Conservation (phyloP, 2,329 filamentous ascomycete genomes). For the Penicillium sp. region DNA sequence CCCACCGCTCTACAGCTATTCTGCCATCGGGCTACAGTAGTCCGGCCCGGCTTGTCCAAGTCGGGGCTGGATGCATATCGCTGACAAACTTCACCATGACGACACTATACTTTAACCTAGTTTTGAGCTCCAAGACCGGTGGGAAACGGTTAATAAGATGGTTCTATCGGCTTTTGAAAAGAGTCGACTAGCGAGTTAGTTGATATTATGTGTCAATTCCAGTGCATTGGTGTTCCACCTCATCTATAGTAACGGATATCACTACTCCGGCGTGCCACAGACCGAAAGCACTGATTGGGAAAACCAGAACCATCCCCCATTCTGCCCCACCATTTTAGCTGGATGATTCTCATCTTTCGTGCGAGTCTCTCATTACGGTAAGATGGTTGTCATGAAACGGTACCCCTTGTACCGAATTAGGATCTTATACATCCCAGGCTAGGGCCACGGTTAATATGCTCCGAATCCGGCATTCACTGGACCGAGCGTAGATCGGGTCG, state of each 20-base stretch:
- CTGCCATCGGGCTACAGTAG: conserved; percentile 31
- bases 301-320: conserved; percentile 22
- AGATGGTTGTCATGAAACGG: not conserved
- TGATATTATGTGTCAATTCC: not conserved
- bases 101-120: conserved; percentile 9
- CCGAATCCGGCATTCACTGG: conserved; percentile 26
- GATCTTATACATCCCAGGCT: not conserved
- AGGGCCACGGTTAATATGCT: conserved; percentile 18
- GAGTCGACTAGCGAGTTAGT: not conserved
- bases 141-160: not conserved
- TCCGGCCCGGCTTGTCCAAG: conserved; percentile 23
- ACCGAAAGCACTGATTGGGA: conserved; percentile 36
- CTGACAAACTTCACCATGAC: conserved; percentile 27
- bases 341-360: conserved; percentile 13
- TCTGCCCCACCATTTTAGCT: conserved; percentile 23
- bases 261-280: conserved; percentile 23
- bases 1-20: not conserved
- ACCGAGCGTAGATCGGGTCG: conserved; percentile 17
- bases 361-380: conserved; percentile 6
- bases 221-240: not conserved
- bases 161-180: not conserved
- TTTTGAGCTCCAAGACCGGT: not conserved
- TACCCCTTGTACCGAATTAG: not conserved
- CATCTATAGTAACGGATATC: conserved; percentile 2
- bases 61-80: conserved; percentile 7